Evolutionary conservation across 352 stramenopile species (phyloP).

Genomic region (Pythium insidiosum): DNA sequence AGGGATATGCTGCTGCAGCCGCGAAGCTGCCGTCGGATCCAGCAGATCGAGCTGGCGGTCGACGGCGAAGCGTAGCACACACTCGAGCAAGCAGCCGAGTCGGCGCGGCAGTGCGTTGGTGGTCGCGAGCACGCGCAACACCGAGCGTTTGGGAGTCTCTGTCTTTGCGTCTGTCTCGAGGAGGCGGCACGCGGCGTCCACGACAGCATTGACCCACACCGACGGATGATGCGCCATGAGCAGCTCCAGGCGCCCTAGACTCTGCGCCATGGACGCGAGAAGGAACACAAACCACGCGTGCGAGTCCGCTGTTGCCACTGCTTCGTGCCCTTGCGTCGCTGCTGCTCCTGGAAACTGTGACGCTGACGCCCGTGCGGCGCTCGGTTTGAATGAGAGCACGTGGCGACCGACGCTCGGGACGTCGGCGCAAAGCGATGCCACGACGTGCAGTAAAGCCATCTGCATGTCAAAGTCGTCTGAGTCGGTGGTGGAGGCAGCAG

Average conservation of each 20-base stretch:
- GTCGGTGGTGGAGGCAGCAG: too few relatives aligned
- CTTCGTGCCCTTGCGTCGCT: too few relatives aligned
- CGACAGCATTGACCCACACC: constrained; percentile 28
- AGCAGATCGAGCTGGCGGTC: constrained; percentile 17
- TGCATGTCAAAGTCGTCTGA: too few relatives aligned
- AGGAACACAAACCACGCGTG: too few relatives aligned
- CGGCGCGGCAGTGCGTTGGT: constrained; percentile 1
- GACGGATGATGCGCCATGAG: constrained; percentile 14
- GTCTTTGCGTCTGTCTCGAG: background rate
- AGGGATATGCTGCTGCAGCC: constrained; percentile 13
- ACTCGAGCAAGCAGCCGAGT: constrained; percentile 4
- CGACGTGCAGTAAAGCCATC: too few relatives aligned
- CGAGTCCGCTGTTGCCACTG: too few relatives aligned
- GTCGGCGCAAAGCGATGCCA: too few relatives aligned
- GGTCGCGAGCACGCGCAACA: constrained; percentile 3
- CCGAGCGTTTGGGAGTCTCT: background rate
- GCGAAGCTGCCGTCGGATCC: constrained; percentile 5
- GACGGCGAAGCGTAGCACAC: constrained; percentile 14
- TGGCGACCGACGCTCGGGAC: too few relatives aligned
- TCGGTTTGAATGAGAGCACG: too few relatives aligned
- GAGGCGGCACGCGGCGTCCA: constrained; percentile 5
- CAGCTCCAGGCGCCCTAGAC: constrained; percentile 9
- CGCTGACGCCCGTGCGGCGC: too few relatives aligned
- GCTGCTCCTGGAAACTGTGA: too few relatives aligned
- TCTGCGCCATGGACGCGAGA: too few relatives aligned